phyloP scores from a whole-genome alignment of 306 rosid species.

The Cucumis cinereus region DNA sequence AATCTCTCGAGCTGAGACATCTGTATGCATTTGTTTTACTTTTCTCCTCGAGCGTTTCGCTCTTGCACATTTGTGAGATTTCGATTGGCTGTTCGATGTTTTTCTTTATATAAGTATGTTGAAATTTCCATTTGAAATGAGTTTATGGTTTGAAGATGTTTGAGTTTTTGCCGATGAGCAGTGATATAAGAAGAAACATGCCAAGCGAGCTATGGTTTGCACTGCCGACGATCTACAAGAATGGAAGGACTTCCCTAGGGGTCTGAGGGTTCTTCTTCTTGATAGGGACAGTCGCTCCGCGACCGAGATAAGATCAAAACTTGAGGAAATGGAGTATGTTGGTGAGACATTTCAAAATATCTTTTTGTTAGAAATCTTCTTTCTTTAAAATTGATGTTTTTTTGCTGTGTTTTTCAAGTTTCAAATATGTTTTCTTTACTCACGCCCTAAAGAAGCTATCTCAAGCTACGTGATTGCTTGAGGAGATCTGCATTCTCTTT shows the following conservation, averaged over 20 bases:
- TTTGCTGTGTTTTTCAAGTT: background rate
- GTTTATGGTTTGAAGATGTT: background rate
- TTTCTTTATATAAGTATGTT: background rate
- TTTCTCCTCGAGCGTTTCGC: background rate
- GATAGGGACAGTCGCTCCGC: conserved; percentile 62
- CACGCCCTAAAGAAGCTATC: too few relatives aligned
- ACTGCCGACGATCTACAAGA: conserved; percentile 75
- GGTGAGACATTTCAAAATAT: conserved; percentile 26
- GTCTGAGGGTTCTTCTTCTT: conserved; percentile 86
- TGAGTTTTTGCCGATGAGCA: conserved; percentile 10
- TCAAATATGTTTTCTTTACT: background rate
- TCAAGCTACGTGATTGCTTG: background rate
- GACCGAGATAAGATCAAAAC: conserved; percentile 51
- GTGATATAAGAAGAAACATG: conserved; percentile 72
- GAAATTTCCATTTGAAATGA: background rate
- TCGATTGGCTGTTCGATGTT: background rate
- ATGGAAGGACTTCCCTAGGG: conserved; percentile 95
- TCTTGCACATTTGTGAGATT: background rate
- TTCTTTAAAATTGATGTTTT: background rate
- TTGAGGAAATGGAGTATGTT: conserved; percentile 75
- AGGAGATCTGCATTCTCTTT: background rate
- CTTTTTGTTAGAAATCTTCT: conserved; percentile 10
- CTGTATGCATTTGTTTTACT: background rate
- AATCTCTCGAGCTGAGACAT: background rate
- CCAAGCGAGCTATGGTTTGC: conserved; percentile 99